phyloP scores from a whole-genome alignment of 768 basidiomycete genomes.

The Leccinum barrowsii region DNA sequence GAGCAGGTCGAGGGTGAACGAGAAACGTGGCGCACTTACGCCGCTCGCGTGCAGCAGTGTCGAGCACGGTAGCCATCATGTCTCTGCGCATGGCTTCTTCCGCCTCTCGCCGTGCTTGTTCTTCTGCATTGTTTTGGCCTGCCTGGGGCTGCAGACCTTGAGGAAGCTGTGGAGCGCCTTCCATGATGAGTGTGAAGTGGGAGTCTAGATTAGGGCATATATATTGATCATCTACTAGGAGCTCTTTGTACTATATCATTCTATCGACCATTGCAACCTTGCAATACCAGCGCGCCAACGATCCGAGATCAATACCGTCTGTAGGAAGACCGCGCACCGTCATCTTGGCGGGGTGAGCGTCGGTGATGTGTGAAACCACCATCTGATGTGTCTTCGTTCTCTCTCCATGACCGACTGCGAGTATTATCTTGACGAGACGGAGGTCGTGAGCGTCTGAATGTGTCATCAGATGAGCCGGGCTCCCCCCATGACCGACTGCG shows the following conservation, averaged over 20 bases:
- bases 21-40: constrained; percentile 40
- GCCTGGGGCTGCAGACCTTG: constrained; percentile 27
- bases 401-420: constrained; percentile 1
- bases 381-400: neutral
- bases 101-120: constrained; percentile 52
- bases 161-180: constrained; percentile 23
- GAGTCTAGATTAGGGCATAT: constrained; percentile 2
- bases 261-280: constrained; percentile 1
- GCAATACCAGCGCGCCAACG: neutral
- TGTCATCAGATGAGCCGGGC: neutral
- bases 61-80: constrained; percentile 74
- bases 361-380: neutral
- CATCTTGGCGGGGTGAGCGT: constrained; percentile 5
- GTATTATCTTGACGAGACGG: constrained; percentile 2
- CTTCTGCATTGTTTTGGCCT: constrained; percentile 50
- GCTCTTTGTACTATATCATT: constrained; percentile 6
- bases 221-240: neutral
- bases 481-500: constrained; percentile 1
- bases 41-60: constrained; percentile 75
- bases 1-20: neutral
- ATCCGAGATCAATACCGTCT: constrained; percentile 9
- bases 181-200: constrained; percentile 18
- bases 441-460: neutral
- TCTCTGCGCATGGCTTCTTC: constrained; percentile 78
- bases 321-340: neutral